Base-by-base conservation (phyloP, 345 rosid genomes). In the Hibiscus trionum region DNA sequence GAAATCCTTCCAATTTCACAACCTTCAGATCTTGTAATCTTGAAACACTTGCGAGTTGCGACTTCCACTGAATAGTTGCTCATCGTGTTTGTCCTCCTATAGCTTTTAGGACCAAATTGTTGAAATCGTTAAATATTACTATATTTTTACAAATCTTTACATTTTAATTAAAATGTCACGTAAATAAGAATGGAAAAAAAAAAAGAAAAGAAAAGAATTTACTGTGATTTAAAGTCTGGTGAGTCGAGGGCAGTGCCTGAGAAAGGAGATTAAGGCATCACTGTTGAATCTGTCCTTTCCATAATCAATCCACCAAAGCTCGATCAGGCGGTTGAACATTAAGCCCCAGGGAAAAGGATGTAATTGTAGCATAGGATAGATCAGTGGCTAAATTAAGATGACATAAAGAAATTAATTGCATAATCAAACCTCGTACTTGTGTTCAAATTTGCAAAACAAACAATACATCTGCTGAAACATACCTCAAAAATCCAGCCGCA, bases 401-500 rank as follows among this genome's bases (percentile, higher is more conserved):
- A 7, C 8, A 37, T 1, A 7, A 6, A 37, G 42, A 7, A 37
- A 37, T 37, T 7, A 37, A 37, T 37, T 7, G 8, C 42, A 37
- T 6, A 37, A 37, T 6, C 42, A 37, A 0, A 37, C 42, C 8
- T 37, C 8, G 9, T 37, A 37, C 42, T 37, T 37, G 42, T 6
- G 42, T 37, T 37, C 42, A 37, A 37, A 47, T 47, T 14, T 47
- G 4, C 16, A 47, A 4, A 50, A 50, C 55, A 50, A 16, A 50
- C 55, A 1, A n/a, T 5, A 33, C 16, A 0, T 8, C 11, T 4
- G 1, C 21, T 9, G 29, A 63, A 47, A 29, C 39, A 62, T 83
- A 84, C 94, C 90, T 87, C 72, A 16, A 83, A 89, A 76, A 72
- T 77, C 94, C 94, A 89, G 73, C 78, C 79, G 21, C 91, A 83